Evolutionary conservation across 176 grass and related monocot genomes (phyloP).

Genomic region (Juncus inflexus): DNA sequence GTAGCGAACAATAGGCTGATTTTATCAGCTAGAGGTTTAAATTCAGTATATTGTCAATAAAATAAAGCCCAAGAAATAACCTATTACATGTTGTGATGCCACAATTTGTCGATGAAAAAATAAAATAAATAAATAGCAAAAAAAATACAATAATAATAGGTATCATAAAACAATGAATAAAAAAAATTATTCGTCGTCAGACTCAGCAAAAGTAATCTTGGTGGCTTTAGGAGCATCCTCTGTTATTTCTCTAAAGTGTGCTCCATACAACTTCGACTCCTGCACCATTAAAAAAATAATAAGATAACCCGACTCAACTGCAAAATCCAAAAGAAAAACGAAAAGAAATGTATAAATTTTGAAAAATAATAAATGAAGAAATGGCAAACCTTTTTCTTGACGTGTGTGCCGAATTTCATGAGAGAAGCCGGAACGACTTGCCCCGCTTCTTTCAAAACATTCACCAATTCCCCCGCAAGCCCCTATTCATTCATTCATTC

Average conservation of each 20-base stretch:
- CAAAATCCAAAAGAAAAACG: neutral
- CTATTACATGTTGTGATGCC: too few relatives aligned
- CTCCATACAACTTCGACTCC: constrained; percentile 91
- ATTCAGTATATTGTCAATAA: too few relatives aligned
- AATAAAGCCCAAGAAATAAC: neutral
- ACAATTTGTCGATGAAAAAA: too few relatives aligned
- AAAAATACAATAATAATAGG: too few relatives aligned
- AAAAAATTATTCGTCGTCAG: constrained; percentile 59
- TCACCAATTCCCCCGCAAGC: constrained; percentile 94
- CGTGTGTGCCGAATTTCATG: constrained; percentile 90
- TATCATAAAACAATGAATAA: neutral
- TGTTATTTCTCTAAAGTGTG: constrained; percentile 86
- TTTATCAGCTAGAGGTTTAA: neutral
- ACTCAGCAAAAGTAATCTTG: constrained; percentile 86
- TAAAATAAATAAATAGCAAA: too few relatives aligned
- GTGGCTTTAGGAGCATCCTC: constrained; percentile 88
- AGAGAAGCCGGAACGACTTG: constrained; percentile 73
- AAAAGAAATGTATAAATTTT: neutral
- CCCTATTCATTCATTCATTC: constrained; percentile 35
- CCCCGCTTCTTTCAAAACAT: constrained; percentile 92
- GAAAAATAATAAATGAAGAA: neutral
- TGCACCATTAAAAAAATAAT: constrained; percentile 27
- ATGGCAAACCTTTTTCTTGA: constrained; percentile 94
- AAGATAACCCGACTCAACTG: constrained; percentile 13
- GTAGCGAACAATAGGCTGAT: neutral